Percentiles rank a stretch among this genome's conserved stretches.
Conservation (phyloP, 768 basidiomycete genomes). For the Agaricus blazei region DNA sequence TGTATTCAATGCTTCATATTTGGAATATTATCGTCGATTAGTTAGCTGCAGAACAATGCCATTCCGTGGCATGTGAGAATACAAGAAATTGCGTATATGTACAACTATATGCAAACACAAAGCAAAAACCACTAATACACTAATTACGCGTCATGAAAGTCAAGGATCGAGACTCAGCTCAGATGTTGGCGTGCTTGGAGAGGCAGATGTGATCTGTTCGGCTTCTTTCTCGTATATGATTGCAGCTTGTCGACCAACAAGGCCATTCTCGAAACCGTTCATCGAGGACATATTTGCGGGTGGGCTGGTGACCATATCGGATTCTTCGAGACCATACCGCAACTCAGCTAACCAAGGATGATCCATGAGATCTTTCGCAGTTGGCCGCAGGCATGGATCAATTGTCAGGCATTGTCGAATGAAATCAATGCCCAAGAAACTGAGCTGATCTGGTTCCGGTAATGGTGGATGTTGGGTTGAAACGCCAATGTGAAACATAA, state of each 20-base stretch:
- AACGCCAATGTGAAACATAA: conserved; percentile 99
- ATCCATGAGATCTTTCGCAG: conserved; percentile 77
- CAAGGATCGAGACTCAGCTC: conserved; percentile 18
- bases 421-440: conserved; percentile 86
- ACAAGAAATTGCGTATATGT: background rate
- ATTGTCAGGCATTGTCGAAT: conserved; percentile 89
- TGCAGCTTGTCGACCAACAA: conserved; percentile 51
- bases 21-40: background rate
- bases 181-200: conserved; percentile 44
- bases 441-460: conserved; percentile 87
- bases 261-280: conserved; percentile 43
- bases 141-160: conserved; percentile 4
- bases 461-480: conserved; percentile 95
- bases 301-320: conserved; percentile 44
- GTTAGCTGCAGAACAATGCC: background rate
- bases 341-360: conserved; percentile 90
- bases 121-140: background rate
- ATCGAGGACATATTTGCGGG: conserved; percentile 38
- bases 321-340: conserved; percentile 66
- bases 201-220: conserved; percentile 46
- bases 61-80: background rate
- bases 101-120: conserved; percentile 5
- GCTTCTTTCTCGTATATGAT: conserved; percentile 57
- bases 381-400: conserved; percentile 78
- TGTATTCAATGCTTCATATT: conserved; percentile 7